Evolutionary conservation across 108 stramenopile genomes (phyloP).

Genomic region (Cyclostephanos tholiformis): DNA sequence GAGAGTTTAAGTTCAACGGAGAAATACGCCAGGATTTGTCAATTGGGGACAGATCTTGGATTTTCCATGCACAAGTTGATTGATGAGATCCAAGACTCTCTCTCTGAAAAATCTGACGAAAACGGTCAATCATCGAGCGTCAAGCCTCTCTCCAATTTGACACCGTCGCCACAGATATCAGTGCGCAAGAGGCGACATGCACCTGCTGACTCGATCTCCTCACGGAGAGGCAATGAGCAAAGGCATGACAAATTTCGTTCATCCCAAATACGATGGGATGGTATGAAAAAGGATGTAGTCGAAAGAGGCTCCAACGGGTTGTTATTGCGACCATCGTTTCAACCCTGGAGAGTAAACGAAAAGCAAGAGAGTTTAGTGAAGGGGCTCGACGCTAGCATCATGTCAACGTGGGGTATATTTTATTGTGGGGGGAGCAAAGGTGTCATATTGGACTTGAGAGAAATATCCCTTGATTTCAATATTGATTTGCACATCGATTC

Average conservation of each 20-base stretch:
- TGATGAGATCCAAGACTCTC: constrained; percentile 5
- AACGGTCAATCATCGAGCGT: not conserved
- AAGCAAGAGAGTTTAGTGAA: constrained; percentile 28
- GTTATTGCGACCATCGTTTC: constrained; percentile 21
- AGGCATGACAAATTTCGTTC: too few relatives aligned
- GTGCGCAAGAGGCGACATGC: too few relatives aligned
- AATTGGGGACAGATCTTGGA: not conserved
- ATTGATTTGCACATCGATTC: constrained; percentile 48
- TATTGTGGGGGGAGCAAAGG: constrained; percentile 51
- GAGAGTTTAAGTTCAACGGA: constrained; percentile 8
- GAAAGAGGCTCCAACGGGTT: constrained; percentile 4
- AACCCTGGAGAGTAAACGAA: constrained; percentile 35
- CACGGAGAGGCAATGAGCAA: too few relatives aligned
- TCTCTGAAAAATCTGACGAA: not conserved
- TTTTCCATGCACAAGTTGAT: constrained; percentile 13
- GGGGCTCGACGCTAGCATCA: constrained; percentile 9
- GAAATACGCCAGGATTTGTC: constrained; percentile 9
- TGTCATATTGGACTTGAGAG: too few relatives aligned
- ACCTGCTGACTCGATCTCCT: too few relatives aligned
- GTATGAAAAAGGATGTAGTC: not conserved
- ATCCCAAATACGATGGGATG: constrained; percentile 1
- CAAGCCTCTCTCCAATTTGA: not conserved
- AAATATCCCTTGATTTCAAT: constrained; percentile 37
- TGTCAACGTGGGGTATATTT: constrained; percentile 48
- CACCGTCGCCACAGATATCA: too few relatives aligned